A percentile compares a stretch with the other conserved stretches of the same genome.
phyloP scores from a whole-genome alignment of 805 yeast species.

The Schizosaccharomyces octosporus region DNA sequence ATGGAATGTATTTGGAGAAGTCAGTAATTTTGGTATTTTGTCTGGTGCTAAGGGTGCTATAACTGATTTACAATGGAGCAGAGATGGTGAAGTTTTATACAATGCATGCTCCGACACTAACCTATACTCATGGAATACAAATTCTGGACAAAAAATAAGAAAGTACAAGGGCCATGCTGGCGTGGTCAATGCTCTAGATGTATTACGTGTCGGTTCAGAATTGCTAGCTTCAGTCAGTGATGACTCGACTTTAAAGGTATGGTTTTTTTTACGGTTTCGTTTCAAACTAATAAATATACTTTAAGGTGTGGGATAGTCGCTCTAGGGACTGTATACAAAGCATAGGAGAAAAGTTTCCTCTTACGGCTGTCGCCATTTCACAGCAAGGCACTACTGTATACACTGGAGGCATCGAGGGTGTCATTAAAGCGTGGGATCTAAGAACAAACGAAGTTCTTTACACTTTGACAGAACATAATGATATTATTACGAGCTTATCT shows the following conservation, averaged over 20 bases:
- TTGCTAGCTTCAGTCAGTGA: slow-evolving; percentile 34
- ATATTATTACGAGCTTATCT: slow-evolving; percentile 28
- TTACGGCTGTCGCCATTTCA: slow-evolving; percentile 26
- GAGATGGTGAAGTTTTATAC: slow-evolving; percentile 19
- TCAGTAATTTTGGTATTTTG: slow-evolving; percentile 22
- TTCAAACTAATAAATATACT: neutral
- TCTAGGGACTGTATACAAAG: slow-evolving; percentile 20
- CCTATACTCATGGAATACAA: slow-evolving; percentile 36
- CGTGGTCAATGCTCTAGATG: slow-evolving; percentile 31
- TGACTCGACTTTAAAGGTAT: slow-evolving; percentile 26
- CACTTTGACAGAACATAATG: slow-evolving; percentile 23
- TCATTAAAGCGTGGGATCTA: slow-evolving; percentile 33
- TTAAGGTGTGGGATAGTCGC: slow-evolving; percentile 36
- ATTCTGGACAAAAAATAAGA: slow-evolving; percentile 28
- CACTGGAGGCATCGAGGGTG: slow-evolving; percentile 46
- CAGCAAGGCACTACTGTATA: slow-evolving; percentile 22
- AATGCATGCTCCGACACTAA: slow-evolving; percentile 39
- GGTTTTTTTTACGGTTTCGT: neutral
- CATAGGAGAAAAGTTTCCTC: slow-evolving; percentile 29
- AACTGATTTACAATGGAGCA: slow-evolving; percentile 33
- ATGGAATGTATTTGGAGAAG: slow-evolving; percentile 22
- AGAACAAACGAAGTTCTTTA: slow-evolving; percentile 20
- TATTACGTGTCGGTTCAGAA: slow-evolving; percentile 13
- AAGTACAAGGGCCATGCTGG: slow-evolving; percentile 28
- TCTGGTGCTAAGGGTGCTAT: slow-evolving; percentile 42